Evolutionary conservation across 176 grass and related monocot genomes (phyloP).

Genomic region (Alloteropsis semialata): DNA sequence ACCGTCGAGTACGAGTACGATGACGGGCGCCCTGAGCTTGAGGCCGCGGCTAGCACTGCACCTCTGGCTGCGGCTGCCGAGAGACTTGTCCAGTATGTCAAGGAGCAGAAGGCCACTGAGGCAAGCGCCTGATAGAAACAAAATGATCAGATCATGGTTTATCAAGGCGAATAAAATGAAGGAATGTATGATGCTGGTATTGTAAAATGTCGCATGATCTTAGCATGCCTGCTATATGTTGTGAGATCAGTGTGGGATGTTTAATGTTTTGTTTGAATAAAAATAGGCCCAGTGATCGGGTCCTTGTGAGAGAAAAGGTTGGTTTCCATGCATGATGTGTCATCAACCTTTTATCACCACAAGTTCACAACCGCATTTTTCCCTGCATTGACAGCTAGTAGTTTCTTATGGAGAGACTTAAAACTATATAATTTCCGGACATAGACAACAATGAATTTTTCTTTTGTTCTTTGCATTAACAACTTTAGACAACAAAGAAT

Average conservation of each 20-base stretch:
- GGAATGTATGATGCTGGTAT: neutral
- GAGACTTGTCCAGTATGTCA: constrained; percentile 18
- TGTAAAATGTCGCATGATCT: neutral
- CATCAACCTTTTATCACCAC: too few relatives aligned
- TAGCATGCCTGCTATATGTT: neutral
- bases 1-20: constrained; percentile 32
- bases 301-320: too few relatives aligned
- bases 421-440: too few relatives aligned
- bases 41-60: constrained; percentile 9
- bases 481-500: too few relatives aligned
- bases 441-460: too few relatives aligned
- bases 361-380: too few relatives aligned
- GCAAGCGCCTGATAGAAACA: neutral
- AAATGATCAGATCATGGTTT: neutral
- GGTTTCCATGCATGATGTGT: too few relatives aligned
- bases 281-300: too few relatives aligned
- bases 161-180: neutral
- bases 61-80: constrained; percentile 27
- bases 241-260: neutral
- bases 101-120: constrained; percentile 1
- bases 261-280: neutral
- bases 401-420: too few relatives aligned
- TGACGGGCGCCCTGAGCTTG: constrained; percentile 3
- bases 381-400: too few relatives aligned
- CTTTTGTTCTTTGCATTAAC: too few relatives aligned